A percentile compares a stretch with the other conserved stretches of the same genome.
Conservation (phyloP, 1,139 yeast species). For the Saccharomyces hybrid region DNA sequence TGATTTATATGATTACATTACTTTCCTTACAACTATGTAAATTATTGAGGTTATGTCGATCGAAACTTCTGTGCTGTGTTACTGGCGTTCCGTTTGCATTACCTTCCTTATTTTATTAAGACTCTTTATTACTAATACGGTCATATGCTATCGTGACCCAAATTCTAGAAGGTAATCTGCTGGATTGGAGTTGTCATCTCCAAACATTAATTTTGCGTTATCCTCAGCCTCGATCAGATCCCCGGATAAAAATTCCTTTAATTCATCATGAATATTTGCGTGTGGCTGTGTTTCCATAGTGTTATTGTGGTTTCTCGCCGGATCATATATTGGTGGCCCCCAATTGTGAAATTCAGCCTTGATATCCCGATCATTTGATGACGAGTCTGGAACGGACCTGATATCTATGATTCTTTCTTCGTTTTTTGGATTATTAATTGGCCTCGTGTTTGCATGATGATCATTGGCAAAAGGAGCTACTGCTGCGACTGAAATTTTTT, state of each 20-base stretch:
- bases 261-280: conserved; percentile 18
- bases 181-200: conserved; percentile 16
- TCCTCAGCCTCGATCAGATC: conserved; percentile 29
- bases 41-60: neutral
- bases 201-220: conserved; percentile 27
- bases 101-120: neutral
- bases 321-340: neutral
- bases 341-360: neutral
- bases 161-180: conserved; percentile 28
- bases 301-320: neutral
- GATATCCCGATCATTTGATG: neutral
- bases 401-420: conserved; percentile 12
- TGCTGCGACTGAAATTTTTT: conserved; percentile 5
- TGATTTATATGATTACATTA: neutral
- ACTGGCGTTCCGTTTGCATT: neutral
- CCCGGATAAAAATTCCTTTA: conserved; percentile 29
- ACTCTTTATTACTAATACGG: neutral
- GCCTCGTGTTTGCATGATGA: neutral
- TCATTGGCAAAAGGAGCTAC: neutral
- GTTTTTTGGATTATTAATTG: neutral
- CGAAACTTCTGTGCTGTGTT: neutral
- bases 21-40: neutral
- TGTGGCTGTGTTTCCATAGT: neutral
- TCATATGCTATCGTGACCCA: conserved; percentile 11
- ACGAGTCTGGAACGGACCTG: conserved; percentile 4